These are phyloP conservation scores for Coniochaeta ligniaria DNA, from an alignment of 2,329 filamentous ascomycete species.

Conservation along the genomic window DNA sequence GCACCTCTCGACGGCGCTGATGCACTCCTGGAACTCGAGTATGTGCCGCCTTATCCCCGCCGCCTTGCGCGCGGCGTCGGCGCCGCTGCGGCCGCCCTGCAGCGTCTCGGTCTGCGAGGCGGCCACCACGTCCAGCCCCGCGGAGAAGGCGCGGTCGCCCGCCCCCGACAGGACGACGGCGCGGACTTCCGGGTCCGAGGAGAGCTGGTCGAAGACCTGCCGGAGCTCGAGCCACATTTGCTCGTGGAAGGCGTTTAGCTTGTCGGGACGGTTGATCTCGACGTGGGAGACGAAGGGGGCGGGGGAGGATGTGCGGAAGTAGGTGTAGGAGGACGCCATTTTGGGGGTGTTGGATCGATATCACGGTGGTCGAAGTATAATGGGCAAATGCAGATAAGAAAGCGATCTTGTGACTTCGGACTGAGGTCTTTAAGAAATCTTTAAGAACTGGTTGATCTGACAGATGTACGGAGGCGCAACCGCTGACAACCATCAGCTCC, in stretches of 20 bases:
- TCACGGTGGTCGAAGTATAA: not conserved
- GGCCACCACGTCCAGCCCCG: constrained; percentile 76
- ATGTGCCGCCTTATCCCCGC: constrained; percentile 60
- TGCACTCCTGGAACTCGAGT: constrained; percentile 70
- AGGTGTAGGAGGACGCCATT: constrained; percentile 35
- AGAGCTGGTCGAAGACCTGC: constrained; percentile 64
- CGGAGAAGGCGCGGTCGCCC: constrained; percentile 77
- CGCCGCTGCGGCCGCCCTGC: constrained; percentile 17
- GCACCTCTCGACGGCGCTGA: constrained; percentile 73
- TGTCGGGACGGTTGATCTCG: constrained; percentile 79
- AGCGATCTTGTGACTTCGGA: not conserved
- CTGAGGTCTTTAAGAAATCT: not conserved
- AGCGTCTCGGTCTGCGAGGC: constrained; percentile 48
- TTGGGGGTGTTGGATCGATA: not conserved
- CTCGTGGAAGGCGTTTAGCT: constrained; percentile 82
- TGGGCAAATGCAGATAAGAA: not conserved
- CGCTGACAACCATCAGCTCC: not conserved
- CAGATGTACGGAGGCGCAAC: not conserved
- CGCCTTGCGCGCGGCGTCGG: constrained; percentile 60
- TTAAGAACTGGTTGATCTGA: not conserved
- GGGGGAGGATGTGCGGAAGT: constrained; percentile 71
- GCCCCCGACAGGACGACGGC: constrained; percentile 73
- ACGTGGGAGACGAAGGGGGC: constrained; percentile 74
- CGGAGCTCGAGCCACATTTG: constrained; percentile 82
- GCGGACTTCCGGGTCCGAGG: constrained; percentile 64